Percentiles rank a stretch among this genome's conserved stretches.
Evolutionary conservation across 768 basidiomycete genomes (phyloP).

Genomic region (Hysterangium stoloniferum): DNA sequence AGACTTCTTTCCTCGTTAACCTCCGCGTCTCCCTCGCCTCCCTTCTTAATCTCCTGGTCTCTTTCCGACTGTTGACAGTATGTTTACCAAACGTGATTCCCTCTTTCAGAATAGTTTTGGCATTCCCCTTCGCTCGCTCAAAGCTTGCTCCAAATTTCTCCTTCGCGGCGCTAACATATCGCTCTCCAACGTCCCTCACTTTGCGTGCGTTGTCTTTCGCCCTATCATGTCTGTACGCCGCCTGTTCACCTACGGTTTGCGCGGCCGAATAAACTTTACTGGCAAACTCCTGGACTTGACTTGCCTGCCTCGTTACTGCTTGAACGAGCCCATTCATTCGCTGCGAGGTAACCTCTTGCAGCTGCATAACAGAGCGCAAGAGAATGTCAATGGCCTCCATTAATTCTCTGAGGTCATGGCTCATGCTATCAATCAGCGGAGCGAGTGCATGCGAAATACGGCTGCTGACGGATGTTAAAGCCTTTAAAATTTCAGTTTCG

Average conservation of each 20-base stretch:
- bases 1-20: neutral
- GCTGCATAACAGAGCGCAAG: neutral
- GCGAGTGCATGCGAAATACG: slow-evolving; percentile 1
- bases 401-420: slow-evolving; percentile 1
- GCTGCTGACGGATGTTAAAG: neutral
- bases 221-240: slow-evolving; percentile 3
- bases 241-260: neutral
- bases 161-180: neutral
- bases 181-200: slow-evolving; percentile 2
- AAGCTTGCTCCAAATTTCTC: neutral
- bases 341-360: neutral
- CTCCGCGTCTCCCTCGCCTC: neutral
- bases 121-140: slow-evolving; percentile 7
- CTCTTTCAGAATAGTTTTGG: neutral
- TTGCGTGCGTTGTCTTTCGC: slow-evolving; percentile 1
- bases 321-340: neutral
- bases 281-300: slow-evolving; percentile 6
- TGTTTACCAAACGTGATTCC: neutral
- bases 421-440: neutral
- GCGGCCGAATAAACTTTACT: slow-evolving; percentile 3
- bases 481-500: neutral
- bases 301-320: slow-evolving; percentile 3
- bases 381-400: slow-evolving; percentile 7
- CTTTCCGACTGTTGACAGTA: neutral
- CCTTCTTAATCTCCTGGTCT: neutral